Evolutionary conservation across 257 asterid species (phyloP), one percentile per base, ranked within the genome.

Genomic region (Mentha longifolia): DNA sequence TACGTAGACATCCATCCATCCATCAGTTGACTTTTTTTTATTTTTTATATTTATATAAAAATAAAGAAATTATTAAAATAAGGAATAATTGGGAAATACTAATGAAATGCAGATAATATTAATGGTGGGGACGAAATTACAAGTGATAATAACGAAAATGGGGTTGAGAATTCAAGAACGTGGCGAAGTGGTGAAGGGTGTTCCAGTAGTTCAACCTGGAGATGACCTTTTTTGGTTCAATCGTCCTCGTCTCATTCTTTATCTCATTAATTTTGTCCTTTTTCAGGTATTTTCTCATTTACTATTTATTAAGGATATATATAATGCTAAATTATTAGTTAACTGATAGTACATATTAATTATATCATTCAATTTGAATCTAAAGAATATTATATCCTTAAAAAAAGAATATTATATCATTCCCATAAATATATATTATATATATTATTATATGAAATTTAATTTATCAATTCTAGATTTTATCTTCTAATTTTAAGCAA

Each of bases 181-280:
- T 0, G 89, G 94, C 3, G 97, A 88, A 69, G 85, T 92, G 16
- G 96, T 90, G 0, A 92, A 88, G 69, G 97, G 98, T 11, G 86
- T 80, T 6, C 97, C 97, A 0, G 90, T 90, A 31, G 98, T 92
- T 78, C 84, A 80, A 28, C 95, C 96, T 0, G 95, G 89, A 0
- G 98, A 92, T 60, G 82, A 92, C 16, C 89, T 92, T 42, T 92
- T 92, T 45, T 90, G 98, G 97, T 92, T 92, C 81, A 88, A 82
- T 55, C 88, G 85, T 2, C 98, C 98, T 0, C 87, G 77, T 0
- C 84, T 90, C 51, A 78, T 88, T 54, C 96, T 92, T 33, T 88
- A 75, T 65, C 91, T 90, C 19, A 87, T 92, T 45, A 87, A 90
- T 68, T 92, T 92, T 65, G 96, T 92, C 0, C 95, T 90, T 67